These are phyloP conservation scores for Nakaseomyces glabratus DNA, from an alignment of 1,139 yeast genomes.

Conservation along the genomic window DNA sequence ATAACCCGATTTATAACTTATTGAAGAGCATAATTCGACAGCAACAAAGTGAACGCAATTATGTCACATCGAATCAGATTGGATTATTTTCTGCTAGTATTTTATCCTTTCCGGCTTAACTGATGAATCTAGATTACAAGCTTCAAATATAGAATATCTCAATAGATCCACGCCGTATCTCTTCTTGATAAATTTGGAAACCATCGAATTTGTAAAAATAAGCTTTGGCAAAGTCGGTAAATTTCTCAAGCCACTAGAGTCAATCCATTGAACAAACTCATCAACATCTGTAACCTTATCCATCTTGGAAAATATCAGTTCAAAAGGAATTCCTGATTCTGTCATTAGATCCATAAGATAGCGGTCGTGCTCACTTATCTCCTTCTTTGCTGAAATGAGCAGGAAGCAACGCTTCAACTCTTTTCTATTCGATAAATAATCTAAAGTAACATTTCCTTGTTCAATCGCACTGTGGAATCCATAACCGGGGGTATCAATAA, in stretches of 20 bases:
- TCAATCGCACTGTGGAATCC: conserved; percentile 52
- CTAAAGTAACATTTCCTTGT: conserved; percentile 62
- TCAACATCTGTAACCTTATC: conserved; percentile 39
- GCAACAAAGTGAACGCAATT: too few relatives aligned
- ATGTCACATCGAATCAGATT: too few relatives aligned
- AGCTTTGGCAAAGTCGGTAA: conserved; percentile 33
- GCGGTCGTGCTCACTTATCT: conserved; percentile 49
- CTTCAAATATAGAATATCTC: conserved; percentile 33
- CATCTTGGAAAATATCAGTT: conserved; percentile 65
- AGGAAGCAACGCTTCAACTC: conserved; percentile 51
- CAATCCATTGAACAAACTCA: conserved; percentile 25
- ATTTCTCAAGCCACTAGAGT: conserved; percentile 21
- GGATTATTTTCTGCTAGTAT: too few relatives aligned
- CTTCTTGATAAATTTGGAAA: conserved; percentile 22
- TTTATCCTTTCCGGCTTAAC: conserved; percentile 8
- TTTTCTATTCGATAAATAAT: conserved; percentile 47
- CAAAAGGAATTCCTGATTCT: conserved; percentile 55
- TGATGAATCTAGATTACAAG: conserved; percentile 31
- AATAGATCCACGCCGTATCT: conserved; percentile 36
- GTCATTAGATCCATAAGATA: conserved; percentile 44
- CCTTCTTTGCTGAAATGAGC: conserved; percentile 50
- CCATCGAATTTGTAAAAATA: conserved; percentile 35
- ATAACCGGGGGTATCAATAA: conserved; percentile 84
- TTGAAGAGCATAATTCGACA: too few relatives aligned
- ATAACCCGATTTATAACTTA: too few relatives aligned